Evolutionary conservation across 1,284 basidiomycete genomes (phyloP).

Genomic region (Crocinoboletus sp.): DNA sequence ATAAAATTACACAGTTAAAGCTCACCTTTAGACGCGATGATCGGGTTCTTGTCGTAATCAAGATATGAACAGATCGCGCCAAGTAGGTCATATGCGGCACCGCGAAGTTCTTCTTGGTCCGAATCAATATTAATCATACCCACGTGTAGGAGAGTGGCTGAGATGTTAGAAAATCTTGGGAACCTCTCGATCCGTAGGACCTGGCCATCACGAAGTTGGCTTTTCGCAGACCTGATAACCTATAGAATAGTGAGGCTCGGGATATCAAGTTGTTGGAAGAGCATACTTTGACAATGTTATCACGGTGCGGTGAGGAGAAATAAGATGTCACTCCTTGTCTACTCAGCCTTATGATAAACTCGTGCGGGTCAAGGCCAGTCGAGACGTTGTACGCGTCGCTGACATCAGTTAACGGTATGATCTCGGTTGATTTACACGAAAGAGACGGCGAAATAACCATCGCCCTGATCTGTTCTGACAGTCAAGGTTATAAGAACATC

Average conservation of each 20-base stretch:
- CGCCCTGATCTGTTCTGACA: conserved; percentile 50
- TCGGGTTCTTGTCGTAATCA: conserved; percentile 66
- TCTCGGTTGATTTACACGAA: conserved; percentile 71
- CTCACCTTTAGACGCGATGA: conserved; percentile 66
- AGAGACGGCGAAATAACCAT: conserved; percentile 58
- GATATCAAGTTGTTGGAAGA: not conserved
- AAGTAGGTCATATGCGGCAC: conserved; percentile 74
- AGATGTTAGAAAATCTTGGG: conserved; percentile 76
- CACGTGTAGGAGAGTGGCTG: conserved; percentile 78
- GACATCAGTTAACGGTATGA: conserved; percentile 73
- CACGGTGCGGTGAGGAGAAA: conserved; percentile 64
- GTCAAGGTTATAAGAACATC: conserved; percentile 7
- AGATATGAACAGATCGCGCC: conserved; percentile 75
- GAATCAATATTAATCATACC: conserved; percentile 74
- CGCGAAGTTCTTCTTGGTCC: conserved; percentile 69
- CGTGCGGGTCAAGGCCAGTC: conserved; percentile 67
- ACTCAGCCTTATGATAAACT: conserved; percentile 76
- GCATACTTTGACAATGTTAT: conserved; percentile 69
- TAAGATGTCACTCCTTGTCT: conserved; percentile 66
- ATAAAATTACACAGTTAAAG: not conserved
- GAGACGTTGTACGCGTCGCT: conserved; percentile 83
- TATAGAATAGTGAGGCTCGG: conserved; percentile 3
- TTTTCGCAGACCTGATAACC: conserved; percentile 72
- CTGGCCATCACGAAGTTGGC: conserved; percentile 54
- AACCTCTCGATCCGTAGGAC: conserved; percentile 61